phyloP scores from a whole-genome alignment of 805 yeast species.

The Maudiozyma serrabonitensis region DNA sequence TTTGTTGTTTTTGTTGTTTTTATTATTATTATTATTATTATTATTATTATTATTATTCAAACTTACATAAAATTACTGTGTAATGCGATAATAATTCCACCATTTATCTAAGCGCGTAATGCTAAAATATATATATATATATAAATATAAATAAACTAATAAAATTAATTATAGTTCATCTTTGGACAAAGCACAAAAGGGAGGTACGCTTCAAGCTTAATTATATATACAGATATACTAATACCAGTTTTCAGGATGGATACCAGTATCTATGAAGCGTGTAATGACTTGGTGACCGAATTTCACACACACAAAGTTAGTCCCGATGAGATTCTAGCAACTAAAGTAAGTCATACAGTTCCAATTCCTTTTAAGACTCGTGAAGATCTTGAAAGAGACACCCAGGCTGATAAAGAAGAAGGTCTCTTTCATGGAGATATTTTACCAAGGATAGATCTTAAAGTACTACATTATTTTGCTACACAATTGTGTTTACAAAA shows the following conservation, averaged over 20 bases:
- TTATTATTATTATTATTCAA: too few species aligned
- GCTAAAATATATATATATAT: too few species aligned
- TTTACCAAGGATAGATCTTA: conserved; percentile 25
- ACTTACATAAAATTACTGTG: too few species aligned
- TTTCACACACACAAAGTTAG: conserved; percentile 19
- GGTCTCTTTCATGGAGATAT: conserved; percentile 22
- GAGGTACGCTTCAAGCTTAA: too few species aligned
- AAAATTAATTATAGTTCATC: too few species aligned
- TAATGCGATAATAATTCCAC: too few species aligned
- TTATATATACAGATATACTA: not conserved
- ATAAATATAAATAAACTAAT: too few species aligned
- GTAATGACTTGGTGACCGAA: conserved; percentile 20
- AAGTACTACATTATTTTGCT: conserved; percentile 31
- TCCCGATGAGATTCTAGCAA: conserved; percentile 27
- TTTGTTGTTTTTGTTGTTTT: too few species aligned
- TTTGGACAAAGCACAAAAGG: too few species aligned
- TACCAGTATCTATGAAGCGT: conserved; percentile 24
- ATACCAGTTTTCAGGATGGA: conserved; percentile 13
- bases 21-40: too few species aligned
- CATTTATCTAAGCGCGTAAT: too few species aligned
- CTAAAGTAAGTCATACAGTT: conserved; percentile 18
- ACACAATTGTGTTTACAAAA: conserved; percentile 23
- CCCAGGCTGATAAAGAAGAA: conserved; percentile 14
- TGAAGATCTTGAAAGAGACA: conserved; percentile 19
- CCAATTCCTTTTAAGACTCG: conserved; percentile 27